Evolutionary conservation across 208 protist species (phyloP), one percentile per base, ranked within the genome.

Genomic region (Porcisia hertigi): DNA sequence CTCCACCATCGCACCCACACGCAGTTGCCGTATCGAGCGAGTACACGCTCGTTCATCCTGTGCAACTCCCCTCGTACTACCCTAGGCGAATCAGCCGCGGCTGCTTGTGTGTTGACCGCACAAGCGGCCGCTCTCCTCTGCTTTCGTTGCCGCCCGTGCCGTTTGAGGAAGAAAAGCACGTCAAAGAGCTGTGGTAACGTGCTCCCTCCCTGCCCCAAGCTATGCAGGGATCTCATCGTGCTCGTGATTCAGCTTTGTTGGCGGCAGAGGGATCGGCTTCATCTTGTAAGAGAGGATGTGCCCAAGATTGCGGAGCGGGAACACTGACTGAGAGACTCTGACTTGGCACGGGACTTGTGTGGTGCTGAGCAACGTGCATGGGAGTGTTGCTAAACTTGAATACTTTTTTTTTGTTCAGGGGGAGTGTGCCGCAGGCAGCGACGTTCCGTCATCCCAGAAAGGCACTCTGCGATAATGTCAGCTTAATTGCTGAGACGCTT

Each of bases 181-280:
- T 82, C 49, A 77, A 77, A 49, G 71, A 76, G 66, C 34, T 81
- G 52, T 81, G 77, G 77, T 81, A 49, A 72, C 14, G 30, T 14
- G 20, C 34, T 47, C 20, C 8, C 16, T 14, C 47, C 47, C 47
- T 52, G 11, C 47, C 63, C 7, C 41, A 16, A 67, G 20, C 63
- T 14, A 1, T 5, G 41, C 18, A 67, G 41, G 41, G 20, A 23
- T n/a, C 7, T 65, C 9, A 20, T 3, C 39, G 23, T n/a, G 18
- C 41, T 52, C 9, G 23, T 25, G 11, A 8, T 8, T 3, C 20
- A 36, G 8, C 34, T 43, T 11, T n/a, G 39, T 9, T n/a, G 3
- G 41, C 63, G 47, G 47, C 5, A 5, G 5, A 67, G 11, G 2
- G 63, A 49, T 49, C 63, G 11, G 63, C 23, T 12, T 8, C 39